phyloP scores from a whole-genome alignment of 495 filamentous ascomycete species.

The Neurospora sp. region DNA sequence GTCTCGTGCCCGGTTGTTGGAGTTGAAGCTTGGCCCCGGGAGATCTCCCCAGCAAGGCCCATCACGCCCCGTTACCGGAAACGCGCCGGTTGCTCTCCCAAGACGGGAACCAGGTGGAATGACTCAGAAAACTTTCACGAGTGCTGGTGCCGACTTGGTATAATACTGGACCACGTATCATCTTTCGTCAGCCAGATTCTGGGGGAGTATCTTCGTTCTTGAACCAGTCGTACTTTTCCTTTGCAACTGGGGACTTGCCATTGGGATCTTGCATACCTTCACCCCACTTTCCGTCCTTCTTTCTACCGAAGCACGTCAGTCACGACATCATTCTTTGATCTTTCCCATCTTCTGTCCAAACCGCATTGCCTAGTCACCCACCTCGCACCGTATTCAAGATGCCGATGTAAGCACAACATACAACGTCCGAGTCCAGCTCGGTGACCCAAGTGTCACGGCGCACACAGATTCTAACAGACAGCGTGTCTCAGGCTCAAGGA shows the following conservation, averaged over 20 bases:
- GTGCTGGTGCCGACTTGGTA: background rate
- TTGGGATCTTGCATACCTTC: background rate
- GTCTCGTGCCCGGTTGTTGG: background rate
- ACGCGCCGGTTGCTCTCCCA: background rate
- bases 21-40: background rate
- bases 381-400: conserved; percentile 12
- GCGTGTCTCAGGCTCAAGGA: conserved; percentile 69
- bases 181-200: background rate
- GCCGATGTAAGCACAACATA: conserved; percentile 25
- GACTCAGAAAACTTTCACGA: background rate
- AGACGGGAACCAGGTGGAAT: background rate
- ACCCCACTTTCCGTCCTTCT: conserved; percentile 4
- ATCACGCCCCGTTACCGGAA: background rate
- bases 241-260: background rate
- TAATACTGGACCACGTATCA: background rate
- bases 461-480: conserved; percentile 8
- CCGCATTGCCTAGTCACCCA: conserved; percentile 2
- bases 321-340: background rate
- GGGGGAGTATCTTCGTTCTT: background rate
- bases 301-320: background rate
- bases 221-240: background rate
- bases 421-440: background rate
- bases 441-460: conserved; percentile 8
- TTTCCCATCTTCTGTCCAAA: background rate
- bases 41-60: background rate